These are phyloP conservation scores for Melampsora americana DNA, from an alignment of 1,284 basidiomycete genomes.

Conservation along the genomic window DNA sequence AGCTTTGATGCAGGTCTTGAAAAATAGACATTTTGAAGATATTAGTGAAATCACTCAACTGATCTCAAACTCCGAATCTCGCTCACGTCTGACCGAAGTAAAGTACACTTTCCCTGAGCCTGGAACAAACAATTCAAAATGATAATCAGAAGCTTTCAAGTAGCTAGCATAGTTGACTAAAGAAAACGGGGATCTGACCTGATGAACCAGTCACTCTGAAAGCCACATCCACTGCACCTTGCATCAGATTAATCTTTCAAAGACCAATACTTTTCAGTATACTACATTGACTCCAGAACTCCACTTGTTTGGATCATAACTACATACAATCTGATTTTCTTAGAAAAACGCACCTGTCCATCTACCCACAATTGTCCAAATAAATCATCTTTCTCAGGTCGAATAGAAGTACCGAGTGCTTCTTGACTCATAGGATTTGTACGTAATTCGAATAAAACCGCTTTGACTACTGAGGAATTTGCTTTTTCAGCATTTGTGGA, in stretches of 20 bases:
- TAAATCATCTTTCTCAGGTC: constrained; percentile 26
- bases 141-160: no score
- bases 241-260: constrained; percentile 27
- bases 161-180: neutral
- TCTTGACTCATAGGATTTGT: constrained; percentile 7
- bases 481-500: constrained; percentile 41
- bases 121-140: neutral
- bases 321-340: neutral
- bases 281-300: neutral
- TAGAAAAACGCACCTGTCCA: constrained; percentile 22
- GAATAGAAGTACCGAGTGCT: constrained; percentile 14
- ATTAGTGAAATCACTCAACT: constrained; percentile 28
- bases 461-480: constrained; percentile 34
- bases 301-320: neutral
- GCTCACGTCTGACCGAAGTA: constrained; percentile 33
- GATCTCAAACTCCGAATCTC: constrained; percentile 32
- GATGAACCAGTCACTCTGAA: constrained; percentile 34
- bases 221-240: constrained; percentile 40
- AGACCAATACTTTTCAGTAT: neutral
- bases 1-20: neutral
- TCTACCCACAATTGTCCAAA: constrained; percentile 38
- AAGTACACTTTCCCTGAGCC: constrained; percentile 40
- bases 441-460: constrained; percentile 29
- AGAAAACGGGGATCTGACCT: constrained; percentile 20
- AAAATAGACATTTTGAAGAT: neutral